Evolutionary conservation across 805 yeast genomes (phyloP), one percentile per base, ranked within the genome.

Genomic region (Blastobotrys americana): DNA sequence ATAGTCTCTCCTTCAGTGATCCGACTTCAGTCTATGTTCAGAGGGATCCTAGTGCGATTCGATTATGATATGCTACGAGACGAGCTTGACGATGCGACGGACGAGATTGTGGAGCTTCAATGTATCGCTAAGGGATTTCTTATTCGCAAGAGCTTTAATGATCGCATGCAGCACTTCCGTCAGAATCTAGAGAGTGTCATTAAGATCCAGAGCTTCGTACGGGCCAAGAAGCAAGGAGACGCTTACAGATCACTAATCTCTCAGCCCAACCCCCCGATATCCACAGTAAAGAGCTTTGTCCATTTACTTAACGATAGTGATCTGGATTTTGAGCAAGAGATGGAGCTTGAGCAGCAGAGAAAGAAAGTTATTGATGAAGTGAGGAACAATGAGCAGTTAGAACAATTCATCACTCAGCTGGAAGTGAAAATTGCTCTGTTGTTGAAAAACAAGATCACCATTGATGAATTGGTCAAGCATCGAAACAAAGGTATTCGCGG

Each of bases 391-490:
- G 90, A 81, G 51, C 75, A 72, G 28, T 66, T 86, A 54, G 95
- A 89, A 62, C 74, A 73, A 42, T 81, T 79, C 47, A 77, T 89
- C 46, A 82, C 83, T 48, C 82, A 83, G 55, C 69, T 88, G 49
- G 87, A 87, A 51, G 76, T 83, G 49, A 88, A 88, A 58, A 75
- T 85, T 47, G 82, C 86, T 4, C 66, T 88, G 37, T 66, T 93
- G 36, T 85, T 82, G 52, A 84, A 80, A 57, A 87, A 84, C 65
- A 83, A 82, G 56, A 80, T 87, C 48, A 73, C 89, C 1, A 61
- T 88, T 17, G 93, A 84, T 52, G 93, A 85, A 50, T 68, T 85
- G 4, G 51, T 72, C 18, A 46, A 62, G 20, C 69, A 71, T 65
- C 65, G 72, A 52, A 68, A 67, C 45, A 64, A 58, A 34, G 66